Conservation (phyloP, 2,329 filamentous ascomycete genomes). For the Diaporthe amygdali region DNA sequence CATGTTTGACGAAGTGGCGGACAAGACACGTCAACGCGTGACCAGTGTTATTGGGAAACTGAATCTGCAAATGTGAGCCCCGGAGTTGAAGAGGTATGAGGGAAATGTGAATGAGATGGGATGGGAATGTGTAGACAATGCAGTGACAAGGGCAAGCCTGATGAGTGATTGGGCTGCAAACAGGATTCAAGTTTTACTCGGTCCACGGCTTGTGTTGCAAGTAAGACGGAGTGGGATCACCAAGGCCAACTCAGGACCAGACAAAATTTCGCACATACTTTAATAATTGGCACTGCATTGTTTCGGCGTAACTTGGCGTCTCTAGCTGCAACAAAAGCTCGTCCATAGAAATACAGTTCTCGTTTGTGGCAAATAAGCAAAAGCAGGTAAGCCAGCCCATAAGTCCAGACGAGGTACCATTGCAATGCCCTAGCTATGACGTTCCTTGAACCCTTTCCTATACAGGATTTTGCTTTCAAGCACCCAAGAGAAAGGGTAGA, state of each 20-base stretch:
- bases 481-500: background rate
- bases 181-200: background rate
- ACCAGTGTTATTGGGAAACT: background rate
- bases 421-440: background rate
- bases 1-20: background rate
- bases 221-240: background rate
- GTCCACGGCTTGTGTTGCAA: background rate
- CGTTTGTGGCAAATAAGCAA: background rate
- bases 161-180: background rate
- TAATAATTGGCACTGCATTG: background rate
- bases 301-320: background rate
- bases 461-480: background rate
- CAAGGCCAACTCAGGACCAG: background rate
- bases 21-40: background rate
- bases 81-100: background rate
- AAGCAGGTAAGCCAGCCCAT: background rate
- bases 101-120: background rate
- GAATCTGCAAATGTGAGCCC: background rate
- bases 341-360: background rate
- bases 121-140: background rate
- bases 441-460: no score
- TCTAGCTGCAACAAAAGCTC: no score
- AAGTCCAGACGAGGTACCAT: background rate
- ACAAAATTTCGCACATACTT: background rate
- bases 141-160: background rate